Evolutionary conservation across 179 eudicot species (phyloP), one percentile per base, ranked within the genome.

Genomic region (Silene coronaria): DNA sequence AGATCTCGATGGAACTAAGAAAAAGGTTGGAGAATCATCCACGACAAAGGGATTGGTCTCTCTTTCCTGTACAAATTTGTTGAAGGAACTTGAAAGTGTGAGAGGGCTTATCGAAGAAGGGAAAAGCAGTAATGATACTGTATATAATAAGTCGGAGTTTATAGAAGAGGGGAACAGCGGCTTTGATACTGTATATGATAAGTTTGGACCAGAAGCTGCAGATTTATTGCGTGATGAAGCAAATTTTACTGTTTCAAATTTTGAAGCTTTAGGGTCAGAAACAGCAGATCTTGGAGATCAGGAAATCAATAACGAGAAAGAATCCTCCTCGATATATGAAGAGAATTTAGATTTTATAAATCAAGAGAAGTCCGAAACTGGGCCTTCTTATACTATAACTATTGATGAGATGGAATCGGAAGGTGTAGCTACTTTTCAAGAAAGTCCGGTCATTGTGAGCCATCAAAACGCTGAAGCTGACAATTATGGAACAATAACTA

Each of bases 1-100:
- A 65, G 85, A 77, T 77, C 78, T 75, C 34, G 60, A 27, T 71
- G 74, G n/a, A 71, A 82, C 64, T 62, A 83, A 77, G 63, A 77
- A 73, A 21, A 75, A 73, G 70, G 76, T 38, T 51, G 76, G 79
- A 53, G 79, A 59, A 75, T 75, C 30, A 51, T 51, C 57, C 19
- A 3, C 16, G 57, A 12, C 34, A 11, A 66, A 32, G 22, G n/a
- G 34, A n/a, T n/a, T 24, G n/a, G 70, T 32, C 70, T 30, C 45
- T 6, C 22, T 66, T 19, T 17, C 45, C 16, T 30, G 70, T 26
- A n/a, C 19, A 66, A 16, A 34, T 7, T 28, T 66, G 22, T 66
- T 66, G 48, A n/a, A 66, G 70, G 70, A 66, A 34, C 45, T 28
- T 17, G 48, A 19, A 30, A 66, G 70, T 19, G 48, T 34, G 0